Percentiles rank a stretch among this genome's conserved stretches.
Conservation (phyloP, 306 rosid genomes). For the Aeschynomene evenia region DNA sequence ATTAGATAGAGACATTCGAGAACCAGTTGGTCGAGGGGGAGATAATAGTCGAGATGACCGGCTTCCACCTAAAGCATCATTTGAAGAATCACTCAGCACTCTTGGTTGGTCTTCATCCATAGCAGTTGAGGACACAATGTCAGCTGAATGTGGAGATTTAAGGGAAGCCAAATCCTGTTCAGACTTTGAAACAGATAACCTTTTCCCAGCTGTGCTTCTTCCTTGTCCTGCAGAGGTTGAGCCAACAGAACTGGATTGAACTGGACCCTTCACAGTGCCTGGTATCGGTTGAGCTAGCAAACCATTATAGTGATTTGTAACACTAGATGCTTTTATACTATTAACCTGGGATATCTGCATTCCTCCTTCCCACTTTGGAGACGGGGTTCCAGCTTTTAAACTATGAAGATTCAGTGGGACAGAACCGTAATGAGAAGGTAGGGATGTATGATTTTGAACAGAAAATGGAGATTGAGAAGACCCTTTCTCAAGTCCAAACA, state of each 20-base stretch:
- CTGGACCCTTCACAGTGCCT: slow-evolving; percentile 62
- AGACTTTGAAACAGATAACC: slow-evolving; percentile 81
- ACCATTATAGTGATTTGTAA: slow-evolving; percentile 52
- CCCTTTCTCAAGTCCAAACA: slow-evolving; percentile 86
- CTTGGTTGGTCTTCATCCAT: slow-evolving; percentile 78
- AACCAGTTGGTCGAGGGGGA: slow-evolving; percentile 58
- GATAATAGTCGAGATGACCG: slow-evolving; percentile 67
- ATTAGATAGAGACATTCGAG: slow-evolving; percentile 51
- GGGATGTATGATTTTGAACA: slow-evolving; percentile 51
- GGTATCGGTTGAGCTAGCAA: slow-evolving; percentile 60
- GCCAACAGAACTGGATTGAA: slow-evolving; percentile 69
- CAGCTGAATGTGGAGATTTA: slow-evolving; percentile 68
- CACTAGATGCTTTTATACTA: slow-evolving; percentile 47
- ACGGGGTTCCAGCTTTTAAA: slow-evolving; percentile 59
- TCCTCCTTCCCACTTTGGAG: slow-evolving; percentile 86
- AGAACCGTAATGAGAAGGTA: slow-evolving; percentile 67
- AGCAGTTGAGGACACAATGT: slow-evolving; percentile 54
- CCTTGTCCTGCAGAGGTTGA: slow-evolving; percentile 58
- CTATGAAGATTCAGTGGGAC: slow-evolving; percentile 51
- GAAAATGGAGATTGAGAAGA: slow-evolving; percentile 52
- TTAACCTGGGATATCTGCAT: slow-evolving; percentile 59
- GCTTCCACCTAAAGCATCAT: slow-evolving; percentile 58
- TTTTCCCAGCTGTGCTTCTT: slow-evolving; percentile 57
- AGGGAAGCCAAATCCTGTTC: slow-evolving; percentile 93
- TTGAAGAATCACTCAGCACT: slow-evolving; percentile 59